Conservation (phyloP, 257 asterid genomes). For the Gynochthodes officinalis region DNA sequence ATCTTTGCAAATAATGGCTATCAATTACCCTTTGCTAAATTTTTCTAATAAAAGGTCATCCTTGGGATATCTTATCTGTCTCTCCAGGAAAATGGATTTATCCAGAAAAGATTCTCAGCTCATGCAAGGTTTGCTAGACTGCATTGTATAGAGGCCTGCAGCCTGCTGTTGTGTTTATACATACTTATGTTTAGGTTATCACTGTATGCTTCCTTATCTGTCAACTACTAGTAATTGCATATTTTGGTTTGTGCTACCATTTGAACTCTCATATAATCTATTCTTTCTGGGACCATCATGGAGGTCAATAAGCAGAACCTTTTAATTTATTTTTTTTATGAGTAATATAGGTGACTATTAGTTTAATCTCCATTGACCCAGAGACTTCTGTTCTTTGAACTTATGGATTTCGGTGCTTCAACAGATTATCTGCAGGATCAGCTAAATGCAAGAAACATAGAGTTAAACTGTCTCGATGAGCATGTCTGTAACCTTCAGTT, state of each 20-base stretch:
- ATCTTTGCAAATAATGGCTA: background rate
- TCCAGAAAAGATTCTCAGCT: too few species aligned
- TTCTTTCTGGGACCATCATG: constrained; percentile 1
- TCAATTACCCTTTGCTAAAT: background rate
- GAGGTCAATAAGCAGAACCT: background rate
- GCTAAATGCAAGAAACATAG: constrained; percentile 54
- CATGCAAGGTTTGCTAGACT: too few species aligned
- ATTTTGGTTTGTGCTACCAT: background rate
- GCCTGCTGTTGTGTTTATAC: background rate
- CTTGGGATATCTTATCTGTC: too few species aligned
- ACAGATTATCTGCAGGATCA: constrained; percentile 96
- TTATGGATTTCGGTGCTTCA: constrained; percentile 25
- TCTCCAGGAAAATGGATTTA: too few species aligned
- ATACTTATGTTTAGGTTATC: background rate
- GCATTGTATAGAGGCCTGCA: too few species aligned
- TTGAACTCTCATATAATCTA: background rate
- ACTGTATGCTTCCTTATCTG: background rate
- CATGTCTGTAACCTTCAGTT: constrained; percentile 50
- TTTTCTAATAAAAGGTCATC: too few species aligned
- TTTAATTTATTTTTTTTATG: background rate
- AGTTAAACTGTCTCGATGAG: constrained; percentile 44
- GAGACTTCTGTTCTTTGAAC: constrained; percentile 7
- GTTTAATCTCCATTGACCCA: constrained; percentile 9
- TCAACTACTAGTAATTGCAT: background rate
- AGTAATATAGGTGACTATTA: background rate